phyloP scores from a whole-genome alignment of 257 asterid genomes.

The Ilex asprella region DNA sequence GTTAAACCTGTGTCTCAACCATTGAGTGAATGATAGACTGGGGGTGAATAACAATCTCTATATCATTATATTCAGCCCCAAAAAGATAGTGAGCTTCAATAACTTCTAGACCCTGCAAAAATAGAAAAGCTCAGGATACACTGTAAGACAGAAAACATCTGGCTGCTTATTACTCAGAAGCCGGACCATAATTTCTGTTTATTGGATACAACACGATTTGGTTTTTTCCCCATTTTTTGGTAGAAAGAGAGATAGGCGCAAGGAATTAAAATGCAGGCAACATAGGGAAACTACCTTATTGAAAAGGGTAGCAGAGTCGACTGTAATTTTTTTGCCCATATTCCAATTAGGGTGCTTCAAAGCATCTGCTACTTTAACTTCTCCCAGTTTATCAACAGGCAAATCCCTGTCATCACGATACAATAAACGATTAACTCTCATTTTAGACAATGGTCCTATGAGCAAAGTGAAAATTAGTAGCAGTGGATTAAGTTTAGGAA shows the following conservation, averaged over 20 bases:
- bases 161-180: no score
- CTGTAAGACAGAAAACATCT: no score
- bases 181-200: no score
- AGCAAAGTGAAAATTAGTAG: background rate
- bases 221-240: no score
- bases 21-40: conserved; percentile 95
- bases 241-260: background rate
- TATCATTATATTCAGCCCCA: conserved; percentile 88
- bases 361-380: conserved; percentile 97
- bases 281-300: conserved; percentile 65
- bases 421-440: background rate
- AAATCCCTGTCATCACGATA: conserved; percentile 55
- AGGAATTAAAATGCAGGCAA: background rate
- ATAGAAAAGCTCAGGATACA: background rate
- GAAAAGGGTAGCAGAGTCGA: conserved; percentile 97
- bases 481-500: no score
- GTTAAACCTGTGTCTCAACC: conserved; percentile 83
- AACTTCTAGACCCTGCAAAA: conserved; percentile 82
- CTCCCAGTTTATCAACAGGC: conserved; percentile 87
- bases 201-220: no score
- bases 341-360: conserved; percentile 99
- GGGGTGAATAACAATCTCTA: conserved; percentile 93
- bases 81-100: conserved; percentile 97
- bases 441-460: background rate
- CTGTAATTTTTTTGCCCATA: conserved; percentile 97